A percentile compares a stretch with the other conserved stretches of the same genome.
Conservation (phyloP, 768 basidiomycete genomes). For the Dacryopinax primogenitus region DNA sequence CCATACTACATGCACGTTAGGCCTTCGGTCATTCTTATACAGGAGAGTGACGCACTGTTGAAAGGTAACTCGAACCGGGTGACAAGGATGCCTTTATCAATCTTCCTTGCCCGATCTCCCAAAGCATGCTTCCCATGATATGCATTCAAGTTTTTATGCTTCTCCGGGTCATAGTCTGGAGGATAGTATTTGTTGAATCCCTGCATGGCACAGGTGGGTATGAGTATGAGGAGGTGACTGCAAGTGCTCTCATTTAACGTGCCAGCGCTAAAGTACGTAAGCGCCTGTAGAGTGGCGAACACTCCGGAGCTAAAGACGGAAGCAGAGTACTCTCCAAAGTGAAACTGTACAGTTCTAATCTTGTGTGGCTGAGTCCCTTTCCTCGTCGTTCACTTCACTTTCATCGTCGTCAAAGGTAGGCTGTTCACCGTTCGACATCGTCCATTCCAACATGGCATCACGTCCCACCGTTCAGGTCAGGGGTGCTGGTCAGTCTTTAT, state of each 20-base stretch:
- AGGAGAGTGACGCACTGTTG: constrained; percentile 50
- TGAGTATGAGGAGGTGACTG: neutral
- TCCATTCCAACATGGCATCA: constrained; percentile 54
- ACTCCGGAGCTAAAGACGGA: neutral
- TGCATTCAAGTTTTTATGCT: constrained; percentile 59
- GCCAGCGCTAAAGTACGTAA: neutral
- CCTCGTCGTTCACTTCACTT: neutral
- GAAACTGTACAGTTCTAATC: constrained; percentile 10
- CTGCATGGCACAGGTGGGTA: constrained; percentile 24
- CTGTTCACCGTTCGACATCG: constrained; percentile 5
- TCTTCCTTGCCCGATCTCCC: constrained; percentile 83
- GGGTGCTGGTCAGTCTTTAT: constrained; percentile 34
- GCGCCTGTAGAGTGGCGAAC: neutral
- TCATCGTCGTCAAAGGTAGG: neutral
- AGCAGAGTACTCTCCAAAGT: neutral
- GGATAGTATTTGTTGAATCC: constrained; percentile 75
- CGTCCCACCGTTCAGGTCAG: constrained; percentile 86
- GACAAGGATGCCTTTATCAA: constrained; percentile 92
- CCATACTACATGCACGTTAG: neutral
- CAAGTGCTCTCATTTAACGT: neutral
- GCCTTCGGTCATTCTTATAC: constrained; percentile 1
- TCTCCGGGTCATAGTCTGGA: constrained; percentile 57
- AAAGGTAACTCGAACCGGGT: constrained; percentile 92
- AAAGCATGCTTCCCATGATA: constrained; percentile 78
- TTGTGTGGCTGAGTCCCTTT: constrained; percentile 7